Conservation (phyloP, 2,329 filamentous ascomycete species). For the Periconia sp. region DNA sequence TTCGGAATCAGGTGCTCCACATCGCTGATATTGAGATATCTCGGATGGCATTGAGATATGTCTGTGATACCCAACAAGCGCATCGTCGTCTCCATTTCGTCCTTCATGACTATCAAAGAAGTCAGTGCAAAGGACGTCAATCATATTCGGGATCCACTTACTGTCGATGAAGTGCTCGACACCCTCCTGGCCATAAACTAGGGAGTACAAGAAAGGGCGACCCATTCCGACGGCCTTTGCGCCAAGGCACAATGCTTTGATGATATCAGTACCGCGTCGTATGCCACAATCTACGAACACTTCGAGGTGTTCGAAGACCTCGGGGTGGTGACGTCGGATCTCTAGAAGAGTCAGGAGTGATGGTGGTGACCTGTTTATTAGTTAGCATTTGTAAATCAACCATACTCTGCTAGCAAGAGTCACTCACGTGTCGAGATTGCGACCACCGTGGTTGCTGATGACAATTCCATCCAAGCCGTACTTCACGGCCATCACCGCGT, state of each 20-base stretch:
- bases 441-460: slow-evolving; percentile 58
- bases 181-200: slow-evolving; percentile 65
- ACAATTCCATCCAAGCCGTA: slow-evolving; percentile 52
- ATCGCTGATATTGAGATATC: slow-evolving; percentile 57
- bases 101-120: slow-evolving; percentile 18
- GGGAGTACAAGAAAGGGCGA: slow-evolving; percentile 64
- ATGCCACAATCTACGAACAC: slow-evolving; percentile 71
- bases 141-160: slow-evolving; percentile 1
- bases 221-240: slow-evolving; percentile 68
- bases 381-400: neutral
- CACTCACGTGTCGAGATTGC: slow-evolving; percentile 50
- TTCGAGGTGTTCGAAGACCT: slow-evolving; percentile 65
- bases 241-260: slow-evolving; percentile 71
- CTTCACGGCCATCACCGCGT: slow-evolving; percentile 47
- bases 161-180: slow-evolving; percentile 42
- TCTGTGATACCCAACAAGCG: slow-evolving; percentile 66
- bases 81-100: slow-evolving; percentile 54
- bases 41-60: slow-evolving; percentile 63
- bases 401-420: neutral
- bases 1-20: slow-evolving; percentile 25
- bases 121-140: neutral
- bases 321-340: slow-evolving; percentile 65
- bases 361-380: slow-evolving; percentile 48
- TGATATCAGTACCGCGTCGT: slow-evolving; percentile 68
- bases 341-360: slow-evolving; percentile 67